Evolutionary conservation across 2,329 filamentous ascomycete genomes (phyloP), one percentile per base, ranked within the genome.

Genomic region (Claviceps spartinae): DNA sequence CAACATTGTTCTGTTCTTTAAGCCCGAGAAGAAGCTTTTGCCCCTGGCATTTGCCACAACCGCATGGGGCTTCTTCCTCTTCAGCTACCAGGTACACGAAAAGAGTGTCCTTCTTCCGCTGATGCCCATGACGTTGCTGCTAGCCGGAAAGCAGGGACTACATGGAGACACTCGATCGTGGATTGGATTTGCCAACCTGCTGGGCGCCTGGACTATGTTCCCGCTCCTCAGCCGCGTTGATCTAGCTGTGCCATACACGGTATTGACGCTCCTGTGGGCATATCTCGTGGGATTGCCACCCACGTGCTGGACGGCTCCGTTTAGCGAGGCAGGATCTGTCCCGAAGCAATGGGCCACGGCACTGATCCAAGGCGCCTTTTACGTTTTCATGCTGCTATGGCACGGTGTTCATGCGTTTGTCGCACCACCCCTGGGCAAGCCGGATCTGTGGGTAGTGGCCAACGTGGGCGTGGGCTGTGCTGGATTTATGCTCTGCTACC

Each of bases 51-150:
- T 97, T 53, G 85, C 90, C 1, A 78, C 86, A 1, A 89, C 87
- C 0, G 86, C 90, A 2, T 98, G 93, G 93, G 91, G 86, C 0
- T 98, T 98, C 73, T 98, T 97, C 66, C 74, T 98, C 16, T 97
- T 94, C 71, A 94, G 88, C 61, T 98, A 95, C 66, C 93, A 98
- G 65, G 94, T 98, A 0, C 93, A 98, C 62, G 93, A 98, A 71
- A 98, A 98, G 76, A 96, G 90, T 58, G 88, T 95, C 0, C 74
- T 98, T 5, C 78, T 98, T 2, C 94, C 93, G 1, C 73, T 98
- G 47, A 79, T 97, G 65, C 93, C 93, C 0, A 95, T 94, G 86
- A 97, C 90, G 0, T 69, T 96, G 6, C 75, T 97, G 5, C 75
- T 98, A 41, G 86, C 86, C 16, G 83, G 86, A 16, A 80, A 83